Conservation (phyloP, 768 basidiomycete genomes). For the Hemileccinum impolitum region DNA sequence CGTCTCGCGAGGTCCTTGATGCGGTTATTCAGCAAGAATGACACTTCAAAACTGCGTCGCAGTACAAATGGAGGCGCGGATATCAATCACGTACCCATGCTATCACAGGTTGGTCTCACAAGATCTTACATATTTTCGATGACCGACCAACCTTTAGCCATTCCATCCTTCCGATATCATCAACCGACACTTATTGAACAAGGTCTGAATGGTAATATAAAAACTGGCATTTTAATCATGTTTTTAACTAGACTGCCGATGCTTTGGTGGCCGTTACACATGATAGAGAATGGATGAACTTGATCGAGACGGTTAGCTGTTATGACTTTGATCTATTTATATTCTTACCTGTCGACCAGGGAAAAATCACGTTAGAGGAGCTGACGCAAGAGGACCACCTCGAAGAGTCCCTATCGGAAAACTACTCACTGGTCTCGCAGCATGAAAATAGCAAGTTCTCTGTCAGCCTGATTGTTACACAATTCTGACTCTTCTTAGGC, state of each 20-base stretch:
- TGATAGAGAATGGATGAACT: constrained; percentile 3
- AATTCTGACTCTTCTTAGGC: neutral
- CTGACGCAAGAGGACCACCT: neutral
- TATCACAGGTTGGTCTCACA: constrained; percentile 3
- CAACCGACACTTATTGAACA: constrained; percentile 2
- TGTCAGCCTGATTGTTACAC: neutral
- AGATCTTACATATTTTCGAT: neutral
- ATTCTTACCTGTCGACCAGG: neutral
- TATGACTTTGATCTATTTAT: too few relatives aligned
- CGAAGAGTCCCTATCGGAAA: neutral
- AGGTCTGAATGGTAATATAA: neutral
- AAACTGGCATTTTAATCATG: neutral
- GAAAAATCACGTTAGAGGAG: neutral
- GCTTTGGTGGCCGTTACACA: constrained; percentile 9
- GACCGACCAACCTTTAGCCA: neutral
- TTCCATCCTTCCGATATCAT: constrained; percentile 8
- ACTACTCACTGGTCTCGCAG: neutral
- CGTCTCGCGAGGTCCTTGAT: too few relatives aligned
- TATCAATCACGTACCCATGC: neutral
- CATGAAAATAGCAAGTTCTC: neutral
- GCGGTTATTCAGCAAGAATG: too few relatives aligned
- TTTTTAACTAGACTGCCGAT: neutral
- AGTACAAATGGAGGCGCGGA: too few relatives aligned
- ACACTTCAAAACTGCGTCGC: too few relatives aligned
- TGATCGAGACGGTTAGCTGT: constrained; percentile 1